Base-by-base conservation (phyloP, 2,329 filamentous ascomycete species). In the Colletotrichum echinochloae region DNA sequence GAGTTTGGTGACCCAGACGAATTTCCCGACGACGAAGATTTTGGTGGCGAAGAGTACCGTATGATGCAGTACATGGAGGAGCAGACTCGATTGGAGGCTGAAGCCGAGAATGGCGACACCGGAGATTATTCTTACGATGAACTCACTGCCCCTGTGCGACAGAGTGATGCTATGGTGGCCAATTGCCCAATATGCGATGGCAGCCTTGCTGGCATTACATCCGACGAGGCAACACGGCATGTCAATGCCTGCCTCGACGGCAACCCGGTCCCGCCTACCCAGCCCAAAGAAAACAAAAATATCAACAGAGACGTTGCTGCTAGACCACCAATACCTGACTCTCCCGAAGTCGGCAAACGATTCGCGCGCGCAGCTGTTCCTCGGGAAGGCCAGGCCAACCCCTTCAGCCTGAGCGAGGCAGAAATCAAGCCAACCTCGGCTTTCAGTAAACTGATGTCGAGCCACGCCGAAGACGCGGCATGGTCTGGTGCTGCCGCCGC, bases 221-320 rank as follows among this genome's bases (percentile, higher is more conserved):
- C 81, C 70, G 89, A 94, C 77, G 89, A 95, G 75, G 92, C 91
- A 12, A 92, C 92, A 8, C 82, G 91, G 2, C 96, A 99, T 79
- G 96, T 99, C 74, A 99, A 99, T 78, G 90, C 91, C 12, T 99
- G 96, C 80, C 85, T 99, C 2, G 96, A 99, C 78, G 94, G 94
- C 1, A 92, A 92, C 55, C 88, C 92, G 6, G 87, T 89, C 54
- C 87, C 91, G 2, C 76, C 92, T 18, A 87, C 81, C 8, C 75
- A 76, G 41, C 73, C 74, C 33, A 69, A 73, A 23, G 75, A 70
- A 33, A 20, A 51, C 35, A 49, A 66, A 5, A 69, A 62, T 65
- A 57, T 67, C 35, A 63, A 71, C 7, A 60, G 57, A 5, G 68
- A 71, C 51, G n/a, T 35, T 12, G 18, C 44, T 41, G 14, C 48